Conservation (phyloP, 805 yeast genomes). For the Hanseniaspora thailandica region DNA sequence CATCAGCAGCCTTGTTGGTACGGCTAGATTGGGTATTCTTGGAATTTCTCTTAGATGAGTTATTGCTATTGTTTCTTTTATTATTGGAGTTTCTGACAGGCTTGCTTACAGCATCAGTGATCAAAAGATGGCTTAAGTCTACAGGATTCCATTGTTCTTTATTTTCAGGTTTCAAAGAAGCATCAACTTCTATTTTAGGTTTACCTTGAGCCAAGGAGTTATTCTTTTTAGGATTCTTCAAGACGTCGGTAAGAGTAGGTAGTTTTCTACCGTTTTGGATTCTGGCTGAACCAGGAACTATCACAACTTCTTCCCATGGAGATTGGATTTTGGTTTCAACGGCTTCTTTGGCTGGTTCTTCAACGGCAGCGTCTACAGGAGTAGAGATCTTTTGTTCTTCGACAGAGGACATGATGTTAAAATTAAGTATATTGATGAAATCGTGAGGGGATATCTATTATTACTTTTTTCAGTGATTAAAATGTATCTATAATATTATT, state of each 20-base stretch:
- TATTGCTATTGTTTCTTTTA: background rate
- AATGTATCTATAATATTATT: too few species aligned
- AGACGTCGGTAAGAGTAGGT: slow-evolving; percentile 32
- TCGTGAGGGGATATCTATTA: too few species aligned
- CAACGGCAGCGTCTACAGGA: background rate
- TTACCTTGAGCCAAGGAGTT: slow-evolving; percentile 9
- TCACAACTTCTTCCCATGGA: slow-evolving; percentile 41
- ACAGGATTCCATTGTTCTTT: slow-evolving; percentile 9
- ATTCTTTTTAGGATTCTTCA: slow-evolving; percentile 16
- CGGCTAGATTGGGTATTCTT: background rate
- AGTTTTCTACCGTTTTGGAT: slow-evolving; percentile 24
- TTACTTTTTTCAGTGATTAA: too few species aligned
- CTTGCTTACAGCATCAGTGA: background rate
- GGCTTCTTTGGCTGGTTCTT: background rate
- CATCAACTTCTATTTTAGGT: slow-evolving; percentile 15
- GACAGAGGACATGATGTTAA: background rate
- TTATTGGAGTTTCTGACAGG: background rate
- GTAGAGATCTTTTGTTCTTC: background rate
- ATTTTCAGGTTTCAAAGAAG: slow-evolving; percentile 6
- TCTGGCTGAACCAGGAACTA: slow-evolving; percentile 22
- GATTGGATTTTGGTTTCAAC: slow-evolving; percentile 36
- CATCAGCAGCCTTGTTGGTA: background rate
- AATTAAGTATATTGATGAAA: too few species aligned
- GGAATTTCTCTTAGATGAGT: slow-evolving; percentile 1
- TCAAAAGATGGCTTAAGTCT: slow-evolving; percentile 6